Evolutionary conservation across 2,329 filamentous ascomycete genomes (phyloP).

Genomic region (Monilinia polystroma): DNA sequence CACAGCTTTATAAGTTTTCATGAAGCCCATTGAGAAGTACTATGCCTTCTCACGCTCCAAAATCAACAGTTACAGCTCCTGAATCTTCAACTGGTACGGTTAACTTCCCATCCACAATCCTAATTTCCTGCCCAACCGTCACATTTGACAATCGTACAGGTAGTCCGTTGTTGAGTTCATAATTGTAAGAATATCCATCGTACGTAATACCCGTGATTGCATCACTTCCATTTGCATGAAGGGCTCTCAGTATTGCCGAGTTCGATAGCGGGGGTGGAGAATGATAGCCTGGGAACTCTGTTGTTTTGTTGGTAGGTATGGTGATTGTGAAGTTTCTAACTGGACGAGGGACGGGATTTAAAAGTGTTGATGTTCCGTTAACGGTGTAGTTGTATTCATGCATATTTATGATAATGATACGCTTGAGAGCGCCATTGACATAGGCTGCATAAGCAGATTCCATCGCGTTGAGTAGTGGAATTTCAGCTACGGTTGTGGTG

Average conservation of each 20-base stretch:
- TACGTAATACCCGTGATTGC: constrained; percentile 61
- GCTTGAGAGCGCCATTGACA: constrained; percentile 44
- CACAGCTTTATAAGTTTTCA: too few species aligned
- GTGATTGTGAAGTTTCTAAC: constrained; percentile 46
- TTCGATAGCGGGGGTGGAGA: constrained; percentile 25
- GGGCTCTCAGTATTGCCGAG: constrained; percentile 46
- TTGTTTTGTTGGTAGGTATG: constrained; percentile 33
- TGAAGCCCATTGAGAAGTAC: too few species aligned
- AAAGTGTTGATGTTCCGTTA: constrained; percentile 41
- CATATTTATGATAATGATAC: constrained; percentile 58
- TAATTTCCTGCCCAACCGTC: constrained; percentile 50
- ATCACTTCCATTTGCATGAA: constrained; percentile 62
- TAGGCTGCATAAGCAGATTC: constrained; percentile 59
- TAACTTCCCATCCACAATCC: constrained; percentile 42
- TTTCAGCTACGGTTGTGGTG: constrained; percentile 48
- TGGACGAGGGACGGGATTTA: constrained; percentile 39
- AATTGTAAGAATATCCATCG: constrained; percentile 62
- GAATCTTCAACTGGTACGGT: constrained; percentile 46
- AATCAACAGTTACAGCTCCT: constrained; percentile 40
- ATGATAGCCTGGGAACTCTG: not conserved
- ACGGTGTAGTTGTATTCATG: constrained; percentile 57
- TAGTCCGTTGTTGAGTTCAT: constrained; percentile 54
- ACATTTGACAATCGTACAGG: constrained; percentile 56
- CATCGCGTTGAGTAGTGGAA: constrained; percentile 43
- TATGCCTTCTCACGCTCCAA: constrained; percentile 19